Evolutionary conservation across 805 yeast species (phyloP), one percentile per base, ranked within the genome.

Genomic region (Zygosaccharomyces gambellarensis): DNA sequence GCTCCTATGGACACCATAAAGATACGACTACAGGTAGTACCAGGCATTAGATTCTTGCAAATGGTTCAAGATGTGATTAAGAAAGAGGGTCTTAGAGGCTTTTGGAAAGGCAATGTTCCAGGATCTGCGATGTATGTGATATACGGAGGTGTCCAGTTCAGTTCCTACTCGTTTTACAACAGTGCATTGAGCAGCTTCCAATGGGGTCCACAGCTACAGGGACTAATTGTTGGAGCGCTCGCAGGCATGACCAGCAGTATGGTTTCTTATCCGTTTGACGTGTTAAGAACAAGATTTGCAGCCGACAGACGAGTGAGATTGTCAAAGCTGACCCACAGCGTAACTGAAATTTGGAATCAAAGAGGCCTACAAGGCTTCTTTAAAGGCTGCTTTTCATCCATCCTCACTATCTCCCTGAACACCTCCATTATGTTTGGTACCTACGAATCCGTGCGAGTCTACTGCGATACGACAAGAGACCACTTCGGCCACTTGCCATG

Each of bases 61-160:
- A 72, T 83, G 0, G 63, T 80, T 42, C 53, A 52, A 11, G 64
- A 71, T 1, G 75, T 89, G 1, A 53, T 76, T 1, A 62, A 65
- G 17, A 73, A 79, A 30, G 98, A 92, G 65, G 95, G 96, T 1
- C 38, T 83, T 0, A 52, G 66, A 3, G 92, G 89, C 0, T 72
- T 92, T n/a, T 94, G 98, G 98, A 90, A 90, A 64, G 99, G 99
- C 0, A 94, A 94, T 63, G 76, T 88, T 0, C 96, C 99, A 0
- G 99, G 98, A 0, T 89, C 89, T 54, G 65, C 82, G 34, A 79
- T 94, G 81, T 94, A 94, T 61, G 71, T 92, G 11, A 56, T 86
- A 9, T 94, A 92, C 60, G 97, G 98, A 10, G 87, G 87, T 0
- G 70, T 80, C 0, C 98, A 94, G 65, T 94, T 94, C 68, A 73